These are phyloP conservation scores for Hevea brasiliensis DNA, from an alignment of 345 rosid genomes.

Conservation along the genomic window DNA sequence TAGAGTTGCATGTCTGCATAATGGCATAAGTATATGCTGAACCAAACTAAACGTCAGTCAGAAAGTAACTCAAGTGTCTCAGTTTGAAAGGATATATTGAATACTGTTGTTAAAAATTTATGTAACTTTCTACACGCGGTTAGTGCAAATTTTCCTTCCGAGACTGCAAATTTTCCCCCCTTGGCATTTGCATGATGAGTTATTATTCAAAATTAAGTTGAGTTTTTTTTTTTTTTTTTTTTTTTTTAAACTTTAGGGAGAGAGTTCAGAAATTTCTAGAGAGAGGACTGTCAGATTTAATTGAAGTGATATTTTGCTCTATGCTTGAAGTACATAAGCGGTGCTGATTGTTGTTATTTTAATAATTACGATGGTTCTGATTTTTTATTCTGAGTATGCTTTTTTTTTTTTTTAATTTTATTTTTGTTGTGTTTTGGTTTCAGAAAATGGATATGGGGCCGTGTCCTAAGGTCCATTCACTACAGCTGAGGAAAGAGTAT, in stretches of 20 bases:
- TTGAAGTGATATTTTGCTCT: not conserved
- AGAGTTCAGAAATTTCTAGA: not conserved
- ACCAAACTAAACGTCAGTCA: not conserved
- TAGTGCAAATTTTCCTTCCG: not conserved
- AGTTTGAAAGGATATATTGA: not conserved
- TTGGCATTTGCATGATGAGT: too few species aligned
- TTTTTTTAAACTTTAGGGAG: not conserved
- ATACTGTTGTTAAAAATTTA: not conserved
- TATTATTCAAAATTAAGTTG: too few species aligned
- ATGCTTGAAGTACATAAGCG: not conserved
- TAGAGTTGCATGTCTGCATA: not conserved
- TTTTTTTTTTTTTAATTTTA: not conserved
- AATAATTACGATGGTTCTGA: not conserved
- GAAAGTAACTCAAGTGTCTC: too few species aligned
- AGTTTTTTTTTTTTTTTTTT: not conserved
- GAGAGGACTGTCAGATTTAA: not conserved
- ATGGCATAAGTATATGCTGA: not conserved
- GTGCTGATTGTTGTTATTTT: not conserved
- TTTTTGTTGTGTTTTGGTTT: constrained; percentile 8
- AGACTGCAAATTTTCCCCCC: not conserved
- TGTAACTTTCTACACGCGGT: not conserved
- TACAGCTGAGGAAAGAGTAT: constrained; percentile 97
- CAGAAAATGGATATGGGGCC: constrained; percentile 99
- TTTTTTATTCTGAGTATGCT: not conserved
- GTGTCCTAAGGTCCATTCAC: constrained; percentile 96